Evolutionary conservation across 306 rosid genomes (phyloP), one percentile per base, ranked within the genome.

Genomic region (Ormosia semicastrata): DNA sequence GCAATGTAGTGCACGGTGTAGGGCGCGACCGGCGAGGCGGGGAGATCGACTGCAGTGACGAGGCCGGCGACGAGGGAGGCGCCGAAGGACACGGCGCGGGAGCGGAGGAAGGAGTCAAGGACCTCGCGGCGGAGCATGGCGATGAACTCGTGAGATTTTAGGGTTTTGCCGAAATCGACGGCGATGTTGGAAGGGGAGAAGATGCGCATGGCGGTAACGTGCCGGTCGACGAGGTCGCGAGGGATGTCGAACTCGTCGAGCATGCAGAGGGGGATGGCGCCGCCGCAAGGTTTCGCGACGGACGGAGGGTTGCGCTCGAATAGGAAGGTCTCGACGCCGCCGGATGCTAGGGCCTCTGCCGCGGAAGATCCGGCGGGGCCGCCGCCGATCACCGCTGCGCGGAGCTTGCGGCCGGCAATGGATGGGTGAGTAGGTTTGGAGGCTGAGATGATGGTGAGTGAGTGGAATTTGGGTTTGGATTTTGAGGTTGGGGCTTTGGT

Each of bases 221-320:
- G 95, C 80, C 98, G 97, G 63, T 95, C 97, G 79, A 95, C 85
- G 81, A 95, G 98, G 67, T 86, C 83, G 56, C 46, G 57, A 4
- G 98, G 98, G 66, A 95, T 93, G 66, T 90, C 71, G 86, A 95
- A 94, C 84, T 94, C 97, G 47, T 81, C 88, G 13, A 94, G 97
- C 98, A 94, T 95, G 69, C 97, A 95, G 66, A 93, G 92, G 0
- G 98, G 98, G 66, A 95, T 93, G 64, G 98, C 98, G 49, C 98
- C 98, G 67, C 98, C 98, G 88, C 98, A 94, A 10, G 98, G 98
- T 53, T 94, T 94, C 46, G 97, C 94, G 14, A 77, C 57, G 0
- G 92, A 81, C 1, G 97, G 92, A 3, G 92, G 92, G 47, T 80
- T 85, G 0, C 98, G 94, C 67, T 94, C 97, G 47, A 94, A 87